These are phyloP conservation scores for Candida endomychidarum DNA, from an alignment of 805 yeast genomes.

Conservation along the genomic window DNA sequence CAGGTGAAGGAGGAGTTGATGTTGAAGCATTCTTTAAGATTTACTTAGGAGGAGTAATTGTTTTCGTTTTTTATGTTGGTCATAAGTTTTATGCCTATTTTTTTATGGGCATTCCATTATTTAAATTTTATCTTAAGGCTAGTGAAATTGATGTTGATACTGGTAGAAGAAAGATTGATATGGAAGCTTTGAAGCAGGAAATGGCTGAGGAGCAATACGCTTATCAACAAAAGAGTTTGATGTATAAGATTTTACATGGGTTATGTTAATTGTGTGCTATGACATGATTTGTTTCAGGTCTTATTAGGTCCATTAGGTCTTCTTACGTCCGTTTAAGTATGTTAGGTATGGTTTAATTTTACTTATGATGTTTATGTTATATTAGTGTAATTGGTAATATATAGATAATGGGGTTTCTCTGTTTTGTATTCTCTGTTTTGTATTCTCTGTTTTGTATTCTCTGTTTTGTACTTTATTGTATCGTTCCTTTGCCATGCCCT, in stretches of 20 bases:
- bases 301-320: too few species aligned
- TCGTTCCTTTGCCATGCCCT: too few species aligned
- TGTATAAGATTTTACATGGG: constrained; percentile 14
- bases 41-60: constrained; percentile 50
- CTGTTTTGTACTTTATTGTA: too few species aligned
- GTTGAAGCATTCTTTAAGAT: constrained; percentile 50
- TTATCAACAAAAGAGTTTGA: constrained; percentile 14
- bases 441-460: too few species aligned
- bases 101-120: constrained; percentile 25
- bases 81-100: constrained; percentile 49
- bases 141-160: constrained; percentile 59
- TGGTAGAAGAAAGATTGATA: constrained; percentile 59
- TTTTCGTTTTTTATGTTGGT: constrained; percentile 45
- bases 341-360: too few species aligned
- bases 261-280: constrained; percentile 20
- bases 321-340: too few species aligned
- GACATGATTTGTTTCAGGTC: too few species aligned
- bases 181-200: constrained; percentile 52
- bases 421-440: too few species aligned
- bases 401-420: too few species aligned
- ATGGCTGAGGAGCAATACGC: constrained; percentile 43
- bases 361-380: too few species aligned
- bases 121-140: constrained; percentile 39
- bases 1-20: constrained; percentile 28
- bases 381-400: neutral